phyloP scores from a whole-genome alignment of 192 early-diverging fungal genomes.

The Linnemannia hyalina region DNA sequence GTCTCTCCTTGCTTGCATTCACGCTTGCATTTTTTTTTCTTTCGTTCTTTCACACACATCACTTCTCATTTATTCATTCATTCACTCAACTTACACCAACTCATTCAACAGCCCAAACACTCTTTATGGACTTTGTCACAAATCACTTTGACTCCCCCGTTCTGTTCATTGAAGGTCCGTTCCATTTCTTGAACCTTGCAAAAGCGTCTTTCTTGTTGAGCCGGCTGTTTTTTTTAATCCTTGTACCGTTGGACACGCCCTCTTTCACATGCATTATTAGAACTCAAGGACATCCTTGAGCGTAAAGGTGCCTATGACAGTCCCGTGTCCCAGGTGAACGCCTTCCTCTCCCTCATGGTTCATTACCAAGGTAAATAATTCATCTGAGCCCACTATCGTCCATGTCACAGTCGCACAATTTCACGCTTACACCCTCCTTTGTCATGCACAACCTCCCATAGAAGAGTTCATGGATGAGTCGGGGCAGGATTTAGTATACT shows the following conservation, averaged over 20 bases:
- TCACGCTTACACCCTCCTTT: background rate
- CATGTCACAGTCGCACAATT: background rate
- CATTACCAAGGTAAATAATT: conserved; percentile 35
- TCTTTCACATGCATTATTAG: conserved; percentile 7
- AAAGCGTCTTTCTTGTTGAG: background rate
- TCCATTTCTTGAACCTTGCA: background rate
- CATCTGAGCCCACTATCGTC: background rate
- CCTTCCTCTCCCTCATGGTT: conserved; percentile 31
- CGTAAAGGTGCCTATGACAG: conserved; percentile 29
- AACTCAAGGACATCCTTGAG: conserved; percentile 42
- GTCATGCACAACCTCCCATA: conserved; percentile 13
- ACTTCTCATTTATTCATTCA: background rate
- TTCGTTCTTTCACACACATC: background rate
- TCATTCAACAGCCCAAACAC: background rate
- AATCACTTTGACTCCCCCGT: conserved; percentile 40
- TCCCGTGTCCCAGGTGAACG: conserved; percentile 26
- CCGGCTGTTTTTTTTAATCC: no score
- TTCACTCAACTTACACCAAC: background rate
- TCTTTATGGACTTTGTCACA: conserved; percentile 30
- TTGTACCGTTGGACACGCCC: background rate
- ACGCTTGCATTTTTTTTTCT: background rate
- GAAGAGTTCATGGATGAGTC: conserved; percentile 60
- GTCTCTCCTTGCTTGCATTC: background rate
- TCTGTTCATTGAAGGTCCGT: conserved; percentile 35
- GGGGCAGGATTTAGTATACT: conserved; percentile 51